A percentile compares a stretch with the other conserved stretches of the same genome.
phyloP scores from a whole-genome alignment of 139 green algal genomes.

The Volvox africanus region DNA sequence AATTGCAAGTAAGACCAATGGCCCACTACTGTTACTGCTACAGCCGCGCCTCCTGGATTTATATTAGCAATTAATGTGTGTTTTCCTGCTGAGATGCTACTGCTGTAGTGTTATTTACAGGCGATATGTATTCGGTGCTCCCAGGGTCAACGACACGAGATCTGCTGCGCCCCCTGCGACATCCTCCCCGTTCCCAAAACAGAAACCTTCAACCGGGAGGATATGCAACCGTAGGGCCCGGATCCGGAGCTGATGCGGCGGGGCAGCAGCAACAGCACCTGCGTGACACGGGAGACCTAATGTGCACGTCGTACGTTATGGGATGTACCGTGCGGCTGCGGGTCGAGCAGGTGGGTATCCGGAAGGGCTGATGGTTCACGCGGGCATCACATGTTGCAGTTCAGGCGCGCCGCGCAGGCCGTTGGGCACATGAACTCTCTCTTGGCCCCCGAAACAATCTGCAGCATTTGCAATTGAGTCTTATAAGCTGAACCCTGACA shows the following conservation, averaged over 20 bases:
- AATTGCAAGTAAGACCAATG: neutral
- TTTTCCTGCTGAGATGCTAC: neutral
- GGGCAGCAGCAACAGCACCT: neutral
- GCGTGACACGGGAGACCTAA: neutral
- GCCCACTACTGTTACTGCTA: neutral
- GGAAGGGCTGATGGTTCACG: too few species aligned
- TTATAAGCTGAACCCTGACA: neutral
- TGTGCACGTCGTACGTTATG: neutral
- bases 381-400: too few species aligned
- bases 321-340: neutral
- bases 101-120: neutral
- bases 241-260: neutral
- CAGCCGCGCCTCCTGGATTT: neutral
- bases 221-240: neutral
- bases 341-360: constrained; percentile 12
- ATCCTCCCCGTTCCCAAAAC: neutral
- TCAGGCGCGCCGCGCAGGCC: too few species aligned
- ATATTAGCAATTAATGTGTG: neutral
- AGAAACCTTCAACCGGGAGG: neutral
- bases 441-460: neutral
- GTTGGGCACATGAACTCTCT: neutral
- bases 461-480: neutral
- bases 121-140: neutral
- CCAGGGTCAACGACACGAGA: neutral
- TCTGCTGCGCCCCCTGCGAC: neutral